Conservation (phyloP, 768 basidiomycete species). For the Favolaschia claudopus region DNA sequence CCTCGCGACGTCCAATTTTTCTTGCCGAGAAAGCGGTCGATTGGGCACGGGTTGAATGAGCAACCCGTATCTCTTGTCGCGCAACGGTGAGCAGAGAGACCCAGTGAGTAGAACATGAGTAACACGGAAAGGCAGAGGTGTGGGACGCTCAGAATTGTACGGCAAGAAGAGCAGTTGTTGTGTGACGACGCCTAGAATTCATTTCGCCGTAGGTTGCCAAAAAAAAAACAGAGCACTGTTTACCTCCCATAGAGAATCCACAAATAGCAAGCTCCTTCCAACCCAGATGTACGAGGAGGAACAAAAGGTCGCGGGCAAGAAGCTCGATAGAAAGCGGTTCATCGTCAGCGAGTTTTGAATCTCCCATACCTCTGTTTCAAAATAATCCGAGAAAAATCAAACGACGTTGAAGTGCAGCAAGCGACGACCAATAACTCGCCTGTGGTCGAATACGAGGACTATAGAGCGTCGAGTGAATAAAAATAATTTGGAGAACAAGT, state of each 20-base stretch:
- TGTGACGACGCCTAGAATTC: constrained; percentile 46
- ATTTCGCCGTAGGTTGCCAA: background rate
- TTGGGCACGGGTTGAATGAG: constrained; percentile 24
- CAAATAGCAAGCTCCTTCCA: constrained; percentile 54
- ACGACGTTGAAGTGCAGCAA: no score
- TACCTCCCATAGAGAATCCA: constrained; percentile 63
- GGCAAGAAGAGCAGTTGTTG: constrained; percentile 56
- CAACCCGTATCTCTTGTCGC: constrained; percentile 36
- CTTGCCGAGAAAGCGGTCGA: constrained; percentile 33
- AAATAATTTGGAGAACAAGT: no score
- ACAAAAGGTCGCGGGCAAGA: constrained; percentile 53
- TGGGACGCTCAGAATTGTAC: constrained; percentile 42
- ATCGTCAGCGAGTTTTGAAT: constrained; percentile 44
- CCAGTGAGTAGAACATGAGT: constrained; percentile 50
- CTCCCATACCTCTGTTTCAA: constrained; percentile 53
- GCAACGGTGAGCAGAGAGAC: constrained; percentile 34
- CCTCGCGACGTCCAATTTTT: constrained; percentile 40
- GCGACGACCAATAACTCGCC: no score
- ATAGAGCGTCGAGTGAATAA: background rate
- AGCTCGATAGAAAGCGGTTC: constrained; percentile 53
- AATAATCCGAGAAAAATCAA: background rate
- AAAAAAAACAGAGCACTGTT: background rate
- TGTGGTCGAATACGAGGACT: constrained; percentile 57
- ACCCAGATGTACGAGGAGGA: constrained; percentile 44
- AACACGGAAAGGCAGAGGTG: constrained; percentile 45